Conservation (phyloP, 1,284 basidiomycete species). For the Marasmius fiardii region DNA sequence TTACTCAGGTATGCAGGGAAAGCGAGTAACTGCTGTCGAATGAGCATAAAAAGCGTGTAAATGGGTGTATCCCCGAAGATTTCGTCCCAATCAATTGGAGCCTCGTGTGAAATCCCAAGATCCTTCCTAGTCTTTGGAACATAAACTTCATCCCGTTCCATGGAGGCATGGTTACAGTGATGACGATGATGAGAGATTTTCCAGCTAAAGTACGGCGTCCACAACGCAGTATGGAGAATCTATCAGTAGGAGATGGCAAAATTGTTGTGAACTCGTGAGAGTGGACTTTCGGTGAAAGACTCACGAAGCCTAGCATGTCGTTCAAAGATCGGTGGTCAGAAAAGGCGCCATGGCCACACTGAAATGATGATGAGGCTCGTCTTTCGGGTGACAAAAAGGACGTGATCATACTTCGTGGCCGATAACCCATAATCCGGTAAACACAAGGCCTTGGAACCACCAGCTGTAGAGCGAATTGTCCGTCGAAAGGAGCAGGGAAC, state of each 20-base stretch:
- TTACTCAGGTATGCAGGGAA: constrained; percentile 63
- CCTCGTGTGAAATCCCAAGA: constrained; percentile 37
- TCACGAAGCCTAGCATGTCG: constrained; percentile 34
- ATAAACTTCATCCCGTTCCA: constrained; percentile 55
- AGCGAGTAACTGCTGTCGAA: constrained; percentile 69
- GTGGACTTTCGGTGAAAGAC: no score
- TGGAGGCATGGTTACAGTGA: constrained; percentile 47
- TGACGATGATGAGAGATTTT: constrained; percentile 51
- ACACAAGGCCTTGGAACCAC: constrained; percentile 15
- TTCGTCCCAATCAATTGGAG: constrained; percentile 47
- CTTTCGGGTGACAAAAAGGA: not conserved
- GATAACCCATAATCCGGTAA: constrained; percentile 59
- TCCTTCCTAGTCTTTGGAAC: not conserved
- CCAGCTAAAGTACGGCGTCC: constrained; percentile 55
- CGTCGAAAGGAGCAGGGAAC: no score
- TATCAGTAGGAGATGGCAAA: no score
- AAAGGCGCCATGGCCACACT: constrained; percentile 32
- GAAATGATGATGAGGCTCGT: not conserved
- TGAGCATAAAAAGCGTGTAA: constrained; percentile 51
- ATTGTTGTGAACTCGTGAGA: no score
- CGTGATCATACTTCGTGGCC: constrained; percentile 44
- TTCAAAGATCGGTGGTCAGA: constrained; percentile 24
- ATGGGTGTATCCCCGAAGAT: constrained; percentile 57
- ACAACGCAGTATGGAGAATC: constrained; percentile 43
- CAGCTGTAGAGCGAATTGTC: not conserved